Base-by-base conservation (phyloP, 2,329 filamentous ascomycete genomes). In the Diaporthe capsici region DNA sequence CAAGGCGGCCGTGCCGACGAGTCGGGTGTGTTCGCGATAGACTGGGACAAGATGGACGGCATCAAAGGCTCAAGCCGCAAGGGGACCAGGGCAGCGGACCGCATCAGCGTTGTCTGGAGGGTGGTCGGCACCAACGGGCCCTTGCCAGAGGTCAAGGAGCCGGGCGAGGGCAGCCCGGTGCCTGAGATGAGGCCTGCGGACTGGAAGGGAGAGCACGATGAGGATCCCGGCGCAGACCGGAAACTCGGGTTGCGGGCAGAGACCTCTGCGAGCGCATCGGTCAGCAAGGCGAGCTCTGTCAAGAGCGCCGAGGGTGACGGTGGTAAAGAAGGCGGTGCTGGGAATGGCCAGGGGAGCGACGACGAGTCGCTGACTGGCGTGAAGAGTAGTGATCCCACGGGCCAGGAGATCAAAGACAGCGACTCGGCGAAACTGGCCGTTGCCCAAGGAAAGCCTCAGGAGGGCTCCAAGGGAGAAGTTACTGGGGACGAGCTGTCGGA, bases 41-140 rank as follows among this genome's bases (percentile, higher is more conserved):
- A 88, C 1, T 92, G 90, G 90, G 89, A 91, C 53, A 87, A 88
- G 72, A 94, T 99, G 91, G 97, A 99, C 79, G 97, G 97, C 4
- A 96, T 99, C 83, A 98, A 98, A 83, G 97, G 97, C 0, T 96
- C 94, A 6, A 92, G 89, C 31, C 90, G 92, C 44, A 98, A 98
- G 82, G 97, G 97, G 0, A 93, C 93, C 0, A 89, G 93, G 58
- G 95, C 94, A 0, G 91, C 98, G 12, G 96, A 99, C 81, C 90
- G 91, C 55, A 87, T 98, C 34, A 92, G 94, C 15, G 94, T 98
- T 0, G 93, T 98, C 0, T 99, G 97, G 97, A 91, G 92, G 55
- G 84, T 85, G 1, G 84, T 83, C 0, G 82, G 80, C 4, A 79
- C 82, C 0, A 81, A 80, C 0, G 79, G 76, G 0, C 76, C 77